Base-by-base conservation (phyloP, 2,329 filamentous ascomycete genomes). In the Zymoseptoria ardabiliae region DNA sequence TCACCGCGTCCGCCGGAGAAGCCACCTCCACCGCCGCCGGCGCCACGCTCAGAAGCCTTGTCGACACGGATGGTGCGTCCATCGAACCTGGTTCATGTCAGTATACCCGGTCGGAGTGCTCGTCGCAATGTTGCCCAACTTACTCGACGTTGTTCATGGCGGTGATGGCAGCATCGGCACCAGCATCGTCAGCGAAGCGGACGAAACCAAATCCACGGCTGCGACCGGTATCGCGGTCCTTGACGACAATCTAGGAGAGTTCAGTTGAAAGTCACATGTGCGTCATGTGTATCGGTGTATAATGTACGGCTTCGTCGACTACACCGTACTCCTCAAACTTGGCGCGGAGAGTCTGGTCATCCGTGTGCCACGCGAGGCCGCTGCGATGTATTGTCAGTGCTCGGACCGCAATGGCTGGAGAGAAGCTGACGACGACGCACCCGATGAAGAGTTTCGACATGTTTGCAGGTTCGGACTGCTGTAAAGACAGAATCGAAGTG, bases 181-280 rank as follows among this genome's bases (percentile, higher is more conserved):
- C 88, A 52, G 80, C 77, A 65, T 92, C 90, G 65, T 85, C 85
- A 55, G 84, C 78, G 78, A 93, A 99, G 69, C 92, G 89, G 65
- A 99, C 93, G 75, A 97, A 97, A 53, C 94, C 94, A 75, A 97
- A 99, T 62, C 94, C 94, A 75, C 94, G 90, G 82, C 92, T 97
- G 75, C 93, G 91, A 70, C 91, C 90, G 71, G 93, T 97, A 74
- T 97, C 93, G 71, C 92, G 90, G 76, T 99, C 93, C 80, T 96
- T 97, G 71, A 97, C 92, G 68, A 99, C 93, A 64, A 96, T 90
- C 93, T 97, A 71, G 25, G 56, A 62, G 28, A 28, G 49, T 54
- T 52, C 54, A 45, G 50, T 45, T 63, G 50, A 8, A 20, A n/a
- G 51, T 53, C 22, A n/a, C 22, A 53, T 19, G 51, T 61, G 61